Base-by-base conservation (phyloP, 441 rosid genomes). In the Kokia cookei region DNA sequence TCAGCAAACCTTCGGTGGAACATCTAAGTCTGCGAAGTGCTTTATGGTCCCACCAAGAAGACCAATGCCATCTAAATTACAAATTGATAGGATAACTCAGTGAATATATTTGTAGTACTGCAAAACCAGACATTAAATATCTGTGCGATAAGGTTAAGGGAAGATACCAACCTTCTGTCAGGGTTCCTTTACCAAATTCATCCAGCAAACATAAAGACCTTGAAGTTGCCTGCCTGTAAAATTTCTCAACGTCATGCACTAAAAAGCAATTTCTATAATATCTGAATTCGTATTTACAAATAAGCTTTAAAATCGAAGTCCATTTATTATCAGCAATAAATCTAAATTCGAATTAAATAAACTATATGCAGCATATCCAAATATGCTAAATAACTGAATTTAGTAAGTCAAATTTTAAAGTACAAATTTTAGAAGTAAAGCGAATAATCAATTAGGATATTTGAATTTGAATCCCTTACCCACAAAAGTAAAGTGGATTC, bases 141-240 rank as follows among this genome's bases (percentile, higher is more conserved):
- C 73, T 26, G 51, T 51, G 6, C 35, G 8, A 53, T 8, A 24
- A 71, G 68, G 29, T 65, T 43, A 57, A 17, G 0, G 19, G 64
- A 76, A 74, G 54, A 65, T 29, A 73, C 84, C 73, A 77, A 96
- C 99, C 99, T 92, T 96, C 97, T 67, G 92, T 87, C 17, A 96
- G 94, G 77, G 99, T 93, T 67, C 99, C 99, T 92, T 96, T 96
- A 77, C 99, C 99, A 86, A 96, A 96, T 84, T 96, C 99, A 77
- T 96, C 99, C 81, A 96, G 63, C 75, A 96, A 85, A 79, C 99
- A 96, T 77, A 96, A 83, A 62, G 98, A 96, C 82, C 82, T 85
- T 72, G 97, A 86, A 81, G 99, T 93, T 82, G 98, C 90, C 85
- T 88, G 98, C 91, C 99, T 93, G 86, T 53, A 27, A 67, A 81